Evolutionary conservation across 1,284 basidiomycete genomes (phyloP).

Genomic region (Papiliotrema terrestris): DNA sequence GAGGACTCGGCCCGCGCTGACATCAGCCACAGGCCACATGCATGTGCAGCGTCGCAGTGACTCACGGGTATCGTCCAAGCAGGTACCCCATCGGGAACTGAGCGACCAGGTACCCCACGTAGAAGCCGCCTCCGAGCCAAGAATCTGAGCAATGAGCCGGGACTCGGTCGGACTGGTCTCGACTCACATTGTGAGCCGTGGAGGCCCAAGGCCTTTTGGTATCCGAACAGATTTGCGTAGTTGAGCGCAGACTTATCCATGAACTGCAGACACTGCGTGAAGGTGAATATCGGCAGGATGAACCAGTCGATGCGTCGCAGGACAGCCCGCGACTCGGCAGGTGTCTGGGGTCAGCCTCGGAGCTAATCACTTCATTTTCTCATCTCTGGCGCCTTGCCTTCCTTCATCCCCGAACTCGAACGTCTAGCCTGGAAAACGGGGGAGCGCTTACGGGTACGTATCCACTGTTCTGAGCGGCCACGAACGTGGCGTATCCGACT

Average conservation of each 20-base stretch:
- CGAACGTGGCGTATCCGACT: slow-evolving; percentile 8
- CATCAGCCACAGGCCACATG: slow-evolving; percentile 9
- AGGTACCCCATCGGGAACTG: slow-evolving; percentile 12
- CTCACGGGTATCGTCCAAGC: slow-evolving; percentile 12
- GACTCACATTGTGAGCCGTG: slow-evolving; percentile 4
- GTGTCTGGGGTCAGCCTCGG: background rate
- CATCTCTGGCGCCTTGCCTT: too few relatives aligned
- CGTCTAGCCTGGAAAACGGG: too few relatives aligned
- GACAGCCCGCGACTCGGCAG: slow-evolving; percentile 1
- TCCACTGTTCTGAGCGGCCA: slow-evolving; percentile 4
- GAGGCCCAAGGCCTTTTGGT: slow-evolving; percentile 19
- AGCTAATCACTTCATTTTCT: too few relatives aligned
- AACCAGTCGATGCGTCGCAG: slow-evolving; percentile 12
- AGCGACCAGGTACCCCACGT: slow-evolving; percentile 26
- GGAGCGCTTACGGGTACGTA: slow-evolving; percentile 2
- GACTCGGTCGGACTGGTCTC: background rate
- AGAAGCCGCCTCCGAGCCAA: slow-evolving; percentile 23
- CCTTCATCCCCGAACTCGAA: too few relatives aligned
- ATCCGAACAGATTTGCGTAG: slow-evolving; percentile 28
- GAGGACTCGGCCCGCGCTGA: slow-evolving; percentile 5
- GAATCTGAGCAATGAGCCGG: background rate
- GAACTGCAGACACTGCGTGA: slow-evolving; percentile 28
- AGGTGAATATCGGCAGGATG: slow-evolving; percentile 20
- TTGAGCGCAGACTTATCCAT: slow-evolving; percentile 31
- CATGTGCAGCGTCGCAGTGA: background rate